These are phyloP conservation scores for Septoria linicola DNA, from an alignment of 2,329 filamentous ascomycete genomes.

Conservation along the genomic window DNA sequence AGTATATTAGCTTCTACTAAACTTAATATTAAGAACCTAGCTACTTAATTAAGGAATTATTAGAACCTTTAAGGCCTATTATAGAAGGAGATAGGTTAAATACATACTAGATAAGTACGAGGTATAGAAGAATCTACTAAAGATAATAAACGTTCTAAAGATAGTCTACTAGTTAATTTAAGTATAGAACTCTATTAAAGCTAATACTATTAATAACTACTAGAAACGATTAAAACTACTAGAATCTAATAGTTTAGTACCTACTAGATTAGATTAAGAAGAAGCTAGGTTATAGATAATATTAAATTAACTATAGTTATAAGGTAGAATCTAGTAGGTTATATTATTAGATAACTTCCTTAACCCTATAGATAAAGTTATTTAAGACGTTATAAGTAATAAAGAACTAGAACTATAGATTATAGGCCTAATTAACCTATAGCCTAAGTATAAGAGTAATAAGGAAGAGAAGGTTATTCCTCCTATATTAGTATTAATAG, in stretches of 20 bases:
- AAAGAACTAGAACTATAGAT: not conserved
- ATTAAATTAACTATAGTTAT: not conserved
- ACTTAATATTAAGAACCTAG: constrained; percentile 1
- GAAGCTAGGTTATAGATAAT: not conserved
- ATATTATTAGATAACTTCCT: not conserved
- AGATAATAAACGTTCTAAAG: constrained; percentile 13
- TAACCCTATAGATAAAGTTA: not conserved
- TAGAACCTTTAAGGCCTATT: constrained; percentile 11
- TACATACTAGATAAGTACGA: constrained; percentile 7
- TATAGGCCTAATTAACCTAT: not conserved
- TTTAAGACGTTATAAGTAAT: not conserved
- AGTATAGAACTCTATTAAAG: constrained; percentile 6
- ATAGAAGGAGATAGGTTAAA: constrained; percentile 7
- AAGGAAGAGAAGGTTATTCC: not conserved
- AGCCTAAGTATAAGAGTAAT: not conserved
- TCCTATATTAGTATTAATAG: not conserved
- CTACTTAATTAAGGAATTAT: constrained; percentile 16
- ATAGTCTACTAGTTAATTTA: constrained; percentile 14
- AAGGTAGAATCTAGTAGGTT: not conserved
- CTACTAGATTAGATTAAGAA: not conserved
- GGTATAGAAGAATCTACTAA: not conserved
- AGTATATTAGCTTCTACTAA: constrained; percentile 8
- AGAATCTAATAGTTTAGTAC: not conserved
- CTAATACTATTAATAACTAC: constrained; percentile 6
- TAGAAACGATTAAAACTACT: constrained; percentile 2